Percentiles rank a stretch among this genome's conserved stretches.
Evolutionary conservation across 805 yeast species (phyloP).

Genomic region (Spathaspora passalidarum): DNA sequence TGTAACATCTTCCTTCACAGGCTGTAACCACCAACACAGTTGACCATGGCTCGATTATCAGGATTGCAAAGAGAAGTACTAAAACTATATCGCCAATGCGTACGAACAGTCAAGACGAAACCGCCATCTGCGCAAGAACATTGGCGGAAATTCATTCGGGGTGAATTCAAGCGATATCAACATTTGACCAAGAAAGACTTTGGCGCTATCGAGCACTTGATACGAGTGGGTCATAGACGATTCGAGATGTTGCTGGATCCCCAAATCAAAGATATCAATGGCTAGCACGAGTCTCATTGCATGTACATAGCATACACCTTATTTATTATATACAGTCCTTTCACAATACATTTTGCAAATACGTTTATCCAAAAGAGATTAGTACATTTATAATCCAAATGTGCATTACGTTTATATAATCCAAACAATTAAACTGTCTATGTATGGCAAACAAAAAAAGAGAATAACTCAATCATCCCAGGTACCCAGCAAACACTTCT

Average conservation of each 20-base stretch:
- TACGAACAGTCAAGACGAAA: slow-evolving; percentile 44
- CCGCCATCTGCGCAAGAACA: slow-evolving; percentile 44
- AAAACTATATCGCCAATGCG: slow-evolving; percentile 46
- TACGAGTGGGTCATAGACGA: slow-evolving; percentile 71
- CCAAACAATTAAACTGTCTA: neutral
- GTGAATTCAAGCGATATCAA: slow-evolving; percentile 62
- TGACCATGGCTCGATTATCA: slow-evolving; percentile 35
- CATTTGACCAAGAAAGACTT: slow-evolving; percentile 73
- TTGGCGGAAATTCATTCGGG: slow-evolving; percentile 45
- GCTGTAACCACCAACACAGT: neutral
- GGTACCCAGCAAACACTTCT: slow-evolving; percentile 28
- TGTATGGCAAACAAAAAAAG: neutral
- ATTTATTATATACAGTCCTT: too few species aligned
- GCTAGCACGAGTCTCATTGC: neutral
- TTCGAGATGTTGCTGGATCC: slow-evolving; percentile 71
- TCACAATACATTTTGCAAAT: too few species aligned
- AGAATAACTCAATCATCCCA: neutral
- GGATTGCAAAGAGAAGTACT: slow-evolving; percentile 48
- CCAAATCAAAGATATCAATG: slow-evolving; percentile 63
- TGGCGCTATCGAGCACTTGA: slow-evolving; percentile 77
- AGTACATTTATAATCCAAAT: neutral
- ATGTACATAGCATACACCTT: neutral
- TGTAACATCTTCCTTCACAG: neutral
- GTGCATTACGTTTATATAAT: neutral
- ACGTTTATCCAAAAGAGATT: too few species aligned